Base-by-base conservation (phyloP, 1,284 basidiomycete species). In the Vanrija pseudolonga region DNA sequence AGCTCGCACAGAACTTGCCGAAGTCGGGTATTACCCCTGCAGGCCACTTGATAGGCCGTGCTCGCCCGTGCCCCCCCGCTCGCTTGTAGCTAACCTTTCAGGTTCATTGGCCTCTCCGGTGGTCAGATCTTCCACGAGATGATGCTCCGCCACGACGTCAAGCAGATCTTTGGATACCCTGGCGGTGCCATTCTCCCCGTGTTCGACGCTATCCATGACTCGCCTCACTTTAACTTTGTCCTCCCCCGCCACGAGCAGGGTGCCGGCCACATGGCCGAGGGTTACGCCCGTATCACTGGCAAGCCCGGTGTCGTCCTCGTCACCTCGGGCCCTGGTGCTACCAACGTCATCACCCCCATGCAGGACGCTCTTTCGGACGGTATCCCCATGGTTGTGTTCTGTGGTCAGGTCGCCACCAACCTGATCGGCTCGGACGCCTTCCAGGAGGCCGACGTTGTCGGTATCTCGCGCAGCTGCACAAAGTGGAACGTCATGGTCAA, bases 401-500 rank as follows among this genome's bases (percentile, higher is more conserved):
- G 87, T 53, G 95, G 96, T 9, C 95, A 98, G 81, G 95, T 98
- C 38, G 96, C 96, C 2, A 98, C 94, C 7, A 90, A 89, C n/a
- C 87, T 91, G 51, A 98, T 98, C 57, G 96, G 95, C 26, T 94
- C 90, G 3, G 95, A 98, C 74, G 89, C 92, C 3, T 98, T 98
- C 84, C 95, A 98, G 76, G 95, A 98, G 77, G 95, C 95, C 43
- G 96, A 98, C 70, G 79, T 98, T 48, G 83, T 98, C 57, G 96
- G 96, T 51, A 98, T 98, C 75, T 96, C 92, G 49, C 82, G 95
- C 60, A 87, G 87, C 64, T 98, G 95, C 80, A 98, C 96, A 24
- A 98, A 98, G 77, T 98, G 95, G 96, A 98, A 98, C 75, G 94
- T 98, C 62, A 96, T 98, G 93, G 90, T 98, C 59, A 98, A 98